A percentile compares a stretch with the other conserved stretches of the same genome.
phyloP scores from a whole-genome alignment of 2,329 filamentous ascomycete species.

The Diaporthe sp. region DNA sequence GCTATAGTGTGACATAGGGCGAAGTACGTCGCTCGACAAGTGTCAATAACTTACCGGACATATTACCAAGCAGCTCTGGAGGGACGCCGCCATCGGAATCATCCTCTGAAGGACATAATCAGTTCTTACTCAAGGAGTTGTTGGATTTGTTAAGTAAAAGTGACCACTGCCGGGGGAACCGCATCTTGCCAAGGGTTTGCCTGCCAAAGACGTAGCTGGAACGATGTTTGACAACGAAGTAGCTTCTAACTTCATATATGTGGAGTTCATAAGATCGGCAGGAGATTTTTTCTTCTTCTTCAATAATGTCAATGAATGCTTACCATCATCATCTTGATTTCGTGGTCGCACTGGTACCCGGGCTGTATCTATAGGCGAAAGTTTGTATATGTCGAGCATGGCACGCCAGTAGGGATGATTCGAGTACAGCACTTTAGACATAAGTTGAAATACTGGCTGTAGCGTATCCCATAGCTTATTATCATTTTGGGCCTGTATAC shows the following conservation, averaged over 20 bases:
- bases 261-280: too few species aligned
- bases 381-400: slow-evolving; percentile 11
- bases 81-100: neutral
- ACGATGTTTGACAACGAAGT: too few species aligned
- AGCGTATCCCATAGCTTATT: neutral
- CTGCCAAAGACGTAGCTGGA: too few species aligned
- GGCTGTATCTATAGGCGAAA: neutral
- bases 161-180: neutral
- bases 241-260: too few species aligned
- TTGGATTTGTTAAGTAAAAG: neutral
- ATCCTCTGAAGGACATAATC: neutral
- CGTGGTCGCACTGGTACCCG: neutral
- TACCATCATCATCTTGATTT: neutral
- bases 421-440: slow-evolving; percentile 16
- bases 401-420: slow-evolving; percentile 16
- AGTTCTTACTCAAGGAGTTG: neutral
- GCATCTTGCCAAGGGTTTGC: neutral
- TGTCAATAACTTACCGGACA: neutral
- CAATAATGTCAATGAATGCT: neutral
- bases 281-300: accelerated
- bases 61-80: neutral
- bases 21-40: neutral
- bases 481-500: neutral
- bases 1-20: neutral
- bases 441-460: neutral